A percentile compares a stretch with the other conserved stretches of the same genome.
These are phyloP conservation scores for Lactifluus hygrophoroides DNA, from an alignment of 768 basidiomycete species.

Conservation along the genomic window DNA sequence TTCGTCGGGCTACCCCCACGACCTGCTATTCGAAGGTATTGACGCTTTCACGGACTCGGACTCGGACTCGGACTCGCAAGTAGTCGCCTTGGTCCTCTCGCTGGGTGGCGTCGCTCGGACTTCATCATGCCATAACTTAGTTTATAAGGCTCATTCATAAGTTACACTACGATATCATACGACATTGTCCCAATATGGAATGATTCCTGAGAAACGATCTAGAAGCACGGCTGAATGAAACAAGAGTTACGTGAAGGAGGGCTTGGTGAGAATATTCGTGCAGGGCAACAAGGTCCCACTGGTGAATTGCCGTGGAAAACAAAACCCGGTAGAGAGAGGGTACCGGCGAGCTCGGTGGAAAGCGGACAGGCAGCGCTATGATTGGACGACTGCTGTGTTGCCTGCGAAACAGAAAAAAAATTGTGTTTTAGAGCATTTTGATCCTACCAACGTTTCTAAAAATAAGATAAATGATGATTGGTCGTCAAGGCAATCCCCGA, in stretches of 20 bases:
- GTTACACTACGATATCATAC: background rate
- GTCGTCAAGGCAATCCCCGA: slow-evolving; percentile 16
- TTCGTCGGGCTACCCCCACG: background rate
- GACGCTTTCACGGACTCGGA: background rate
- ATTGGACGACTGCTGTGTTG: too few species aligned
- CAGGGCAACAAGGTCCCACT: too few species aligned
- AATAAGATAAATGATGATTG: background rate
- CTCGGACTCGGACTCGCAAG: too few species aligned
- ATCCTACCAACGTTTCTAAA: background rate
- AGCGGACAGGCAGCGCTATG: too few species aligned
- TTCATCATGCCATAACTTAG: background rate
- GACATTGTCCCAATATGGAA: background rate
- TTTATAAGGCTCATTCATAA: background rate
- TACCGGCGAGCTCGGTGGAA: background rate
- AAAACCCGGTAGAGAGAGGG: background rate
- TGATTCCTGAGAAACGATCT: too few species aligned
- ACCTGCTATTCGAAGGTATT: background rate
- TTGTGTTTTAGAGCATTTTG: too few species aligned
- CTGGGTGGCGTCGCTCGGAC: background rate
- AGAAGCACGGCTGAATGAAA: too few species aligned
- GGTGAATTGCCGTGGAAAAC: too few species aligned
- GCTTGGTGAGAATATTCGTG: too few species aligned
- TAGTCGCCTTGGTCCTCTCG: background rate
- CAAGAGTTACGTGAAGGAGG: too few species aligned
- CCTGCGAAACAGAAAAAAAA: background rate